Base-by-base conservation (phyloP, 495 filamentous ascomycete species). In the Daldinia decipiens region DNA sequence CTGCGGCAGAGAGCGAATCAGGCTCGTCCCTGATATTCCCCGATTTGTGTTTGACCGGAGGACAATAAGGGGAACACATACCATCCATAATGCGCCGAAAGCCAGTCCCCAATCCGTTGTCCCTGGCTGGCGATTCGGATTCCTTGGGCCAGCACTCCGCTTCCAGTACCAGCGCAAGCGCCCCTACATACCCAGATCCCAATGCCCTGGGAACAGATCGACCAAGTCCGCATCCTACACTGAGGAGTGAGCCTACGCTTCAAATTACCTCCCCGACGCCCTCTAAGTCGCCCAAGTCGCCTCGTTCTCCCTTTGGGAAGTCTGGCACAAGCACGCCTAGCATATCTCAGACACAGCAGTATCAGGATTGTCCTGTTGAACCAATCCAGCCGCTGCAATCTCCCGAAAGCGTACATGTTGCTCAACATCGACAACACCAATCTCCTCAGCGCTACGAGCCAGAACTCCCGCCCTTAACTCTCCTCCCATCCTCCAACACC, bases 41-140 rank as follows among this genome's bases (percentile, higher is more conserved):
- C 72, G 73, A 72, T 27, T 68, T 66, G 55, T 51, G 62, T 73
- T 66, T 59, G 56, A 56, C 62, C 67, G 70, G 61, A 73, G 61
- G 65, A 59, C 65, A 65, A 66, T 69, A 69, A 64, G 65, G 70
- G 70, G 55, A 67, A 69, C 58, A 65, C 70, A 68, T 68, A 59
- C 70, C 65, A 66, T 62, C 52, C 65, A 79, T 72, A 68, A 87
- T 87, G 85, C 83, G 81, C 62, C 83, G 85, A 72, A 87, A 85
- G 79, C 71, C 81, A 66, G 81, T 78, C 71, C 84, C 84, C 65
- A 82, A 85, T 72, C 83, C 85, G 78, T 80, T 87, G 77, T 75
- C 81, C 68, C 78, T 86, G 66, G 72, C 74, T 73, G 72, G 54
- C 55, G 62, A 78, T 58, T 68, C 76, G 65, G 71, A 77, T 74